A percentile compares a stretch with the other conserved stretches of the same genome.
Conservation (phyloP, 1,284 basidiomycete genomes). For the Irpex sp. region DNA sequence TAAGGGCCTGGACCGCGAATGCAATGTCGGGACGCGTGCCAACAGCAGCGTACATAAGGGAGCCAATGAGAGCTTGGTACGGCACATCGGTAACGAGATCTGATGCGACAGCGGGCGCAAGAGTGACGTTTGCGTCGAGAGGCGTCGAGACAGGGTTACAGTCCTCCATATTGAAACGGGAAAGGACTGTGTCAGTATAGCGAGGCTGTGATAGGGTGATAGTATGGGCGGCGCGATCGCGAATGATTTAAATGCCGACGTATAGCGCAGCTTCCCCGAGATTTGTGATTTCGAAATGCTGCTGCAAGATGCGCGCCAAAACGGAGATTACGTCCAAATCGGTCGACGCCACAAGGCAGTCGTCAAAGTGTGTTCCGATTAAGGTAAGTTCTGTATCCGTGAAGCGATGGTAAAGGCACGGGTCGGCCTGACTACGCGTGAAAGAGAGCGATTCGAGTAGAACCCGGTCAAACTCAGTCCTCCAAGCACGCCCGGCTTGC, state of each 20-base stretch:
- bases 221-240: conserved; percentile 13
- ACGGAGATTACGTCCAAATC: neutral
- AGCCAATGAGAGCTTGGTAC: conserved; percentile 11
- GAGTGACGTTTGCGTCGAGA: conserved; percentile 14
- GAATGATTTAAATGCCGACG: conserved; percentile 22
- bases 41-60: conserved; percentile 18
- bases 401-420: conserved; percentile 13
- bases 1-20: conserved; percentile 31
- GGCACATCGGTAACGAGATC: conserved; percentile 8
- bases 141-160: conserved; percentile 16
- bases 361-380: conserved; percentile 21
- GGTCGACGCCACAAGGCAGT: conserved; percentile 12
- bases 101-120: conserved; percentile 4
- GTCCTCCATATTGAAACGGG: conserved; percentile 14
- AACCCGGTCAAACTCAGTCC: conserved; percentile 14
- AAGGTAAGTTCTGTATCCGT: neutral
- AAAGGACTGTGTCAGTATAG: conserved; percentile 20
- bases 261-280: conserved; percentile 16
- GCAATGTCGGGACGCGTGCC: conserved; percentile 36
- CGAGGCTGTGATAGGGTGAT: conserved; percentile 20
- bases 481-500: conserved; percentile 25
- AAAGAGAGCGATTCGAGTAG: conserved; percentile 4
- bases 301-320: conserved; percentile 10
- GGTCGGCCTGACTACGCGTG: conserved; percentile 14
- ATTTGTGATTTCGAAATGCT: conserved; percentile 20